phyloP scores from a whole-genome alignment of 1,284 basidiomycete species.

The Papiliotrema fonsecae region DNA sequence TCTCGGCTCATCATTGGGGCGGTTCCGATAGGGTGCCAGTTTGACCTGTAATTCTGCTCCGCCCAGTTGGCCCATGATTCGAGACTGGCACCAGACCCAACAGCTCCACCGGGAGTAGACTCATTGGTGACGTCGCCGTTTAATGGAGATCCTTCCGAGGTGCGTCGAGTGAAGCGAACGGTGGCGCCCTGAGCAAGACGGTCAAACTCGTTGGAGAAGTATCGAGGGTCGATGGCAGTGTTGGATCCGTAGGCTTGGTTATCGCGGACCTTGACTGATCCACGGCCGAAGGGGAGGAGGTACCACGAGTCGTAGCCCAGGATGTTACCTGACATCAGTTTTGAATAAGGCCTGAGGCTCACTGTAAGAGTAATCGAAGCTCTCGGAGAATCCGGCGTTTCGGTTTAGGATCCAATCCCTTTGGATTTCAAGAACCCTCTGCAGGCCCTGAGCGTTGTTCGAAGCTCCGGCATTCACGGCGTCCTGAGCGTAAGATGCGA shows the following conservation, averaged over 20 bases:
- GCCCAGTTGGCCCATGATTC: constrained; percentile 47
- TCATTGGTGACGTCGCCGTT: constrained; percentile 35
- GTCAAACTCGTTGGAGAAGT: constrained; percentile 41
- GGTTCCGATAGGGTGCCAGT: constrained; percentile 56
- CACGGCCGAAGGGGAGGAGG: constrained; percentile 43
- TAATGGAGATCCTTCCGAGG: constrained; percentile 32
- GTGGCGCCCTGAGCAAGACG: constrained; percentile 17
- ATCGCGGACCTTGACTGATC: constrained; percentile 35
- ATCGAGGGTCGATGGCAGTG: constrained; percentile 41
- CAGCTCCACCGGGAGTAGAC: constrained; percentile 34
- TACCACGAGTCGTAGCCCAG: constrained; percentile 46
- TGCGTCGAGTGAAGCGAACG: constrained; percentile 21
- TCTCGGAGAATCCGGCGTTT: constrained; percentile 33
- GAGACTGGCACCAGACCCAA: constrained; percentile 4
- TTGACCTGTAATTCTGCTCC: constrained; percentile 27
- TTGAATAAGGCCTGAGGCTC: not conserved
- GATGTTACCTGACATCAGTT: constrained; percentile 6
- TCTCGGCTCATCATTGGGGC: constrained; percentile 58
- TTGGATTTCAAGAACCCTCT: constrained; percentile 36
- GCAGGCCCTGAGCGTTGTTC: constrained; percentile 24
- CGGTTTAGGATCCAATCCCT: constrained; percentile 42
- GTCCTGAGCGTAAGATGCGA: constrained; percentile 30
- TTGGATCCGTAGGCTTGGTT: constrained; percentile 29
- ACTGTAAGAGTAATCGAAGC: constrained; percentile 35
- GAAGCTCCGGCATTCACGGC: constrained; percentile 35